A percentile compares a stretch with the other conserved stretches of the same genome.
Conservation (phyloP, 768 basidiomycete species). For the Hysterangium stoloniferum region DNA sequence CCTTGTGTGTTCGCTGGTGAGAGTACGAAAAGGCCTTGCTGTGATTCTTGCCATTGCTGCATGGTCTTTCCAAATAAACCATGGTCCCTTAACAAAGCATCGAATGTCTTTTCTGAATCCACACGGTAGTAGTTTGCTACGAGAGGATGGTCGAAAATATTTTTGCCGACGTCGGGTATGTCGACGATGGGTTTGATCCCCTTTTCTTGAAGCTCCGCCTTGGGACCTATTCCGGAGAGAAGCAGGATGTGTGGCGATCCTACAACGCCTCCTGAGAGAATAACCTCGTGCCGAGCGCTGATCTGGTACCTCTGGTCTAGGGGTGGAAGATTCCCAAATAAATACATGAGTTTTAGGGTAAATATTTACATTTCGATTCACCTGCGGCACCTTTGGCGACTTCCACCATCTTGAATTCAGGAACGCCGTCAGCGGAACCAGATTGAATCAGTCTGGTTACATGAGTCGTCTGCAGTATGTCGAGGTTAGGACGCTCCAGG, state of each 20-base stretch:
- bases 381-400: neutral
- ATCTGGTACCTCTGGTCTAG: neutral
- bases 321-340: neutral
- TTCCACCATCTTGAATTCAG: neutral
- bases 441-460: slow-evolving; percentile 7
- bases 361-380: neutral
- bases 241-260: slow-evolving; percentile 23
- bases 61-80: slow-evolving; percentile 9
- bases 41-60: slow-evolving; percentile 8
- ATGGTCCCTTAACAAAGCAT: slow-evolving; percentile 10
- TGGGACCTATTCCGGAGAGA: slow-evolving; percentile 23
- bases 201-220: slow-evolving; percentile 13
- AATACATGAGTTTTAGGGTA: neutral
- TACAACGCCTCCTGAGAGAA: slow-evolving; percentile 23
- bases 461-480: slow-evolving; percentile 24
- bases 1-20: neutral
- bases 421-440: neutral
- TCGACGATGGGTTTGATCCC: slow-evolving; percentile 20
- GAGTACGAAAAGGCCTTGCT: slow-evolving; percentile 12
- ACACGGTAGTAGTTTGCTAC: slow-evolving; percentile 16
- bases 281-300: slow-evolving; percentile 18
- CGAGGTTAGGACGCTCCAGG: slow-evolving; percentile 28
- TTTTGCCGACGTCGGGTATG: slow-evolving; percentile 29
- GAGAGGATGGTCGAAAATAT: slow-evolving; percentile 25
- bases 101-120: slow-evolving; percentile 9